These are phyloP conservation scores for Pichia sp. DNA, from an alignment of 1,139 yeast species.

Conservation along the genomic window DNA sequence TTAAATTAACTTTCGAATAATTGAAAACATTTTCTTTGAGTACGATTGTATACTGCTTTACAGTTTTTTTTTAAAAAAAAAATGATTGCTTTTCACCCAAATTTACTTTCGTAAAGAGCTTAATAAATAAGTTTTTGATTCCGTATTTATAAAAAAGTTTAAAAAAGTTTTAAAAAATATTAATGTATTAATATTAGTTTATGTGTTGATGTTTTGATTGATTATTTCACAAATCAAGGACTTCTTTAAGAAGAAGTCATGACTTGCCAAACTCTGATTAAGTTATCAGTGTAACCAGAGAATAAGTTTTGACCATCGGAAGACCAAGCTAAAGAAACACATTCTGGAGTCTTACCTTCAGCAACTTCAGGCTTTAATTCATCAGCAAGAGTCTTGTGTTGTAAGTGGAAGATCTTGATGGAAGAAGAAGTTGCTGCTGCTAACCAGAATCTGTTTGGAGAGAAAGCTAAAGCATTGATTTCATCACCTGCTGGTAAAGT, in stretches of 20 bases:
- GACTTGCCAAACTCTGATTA: conserved; percentile 99
- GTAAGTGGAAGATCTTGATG: conserved; percentile 97
- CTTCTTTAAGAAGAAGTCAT: conserved; percentile 66
- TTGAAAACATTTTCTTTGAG: no score
- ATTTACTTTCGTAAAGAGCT: neutral
- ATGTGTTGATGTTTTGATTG: neutral
- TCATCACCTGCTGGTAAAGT: conserved; percentile 94
- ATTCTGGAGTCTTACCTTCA: conserved; percentile 96
- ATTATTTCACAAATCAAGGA: conserved; percentile 24
- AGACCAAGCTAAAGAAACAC: conserved; percentile 98
- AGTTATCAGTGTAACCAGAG: conserved; percentile 99
- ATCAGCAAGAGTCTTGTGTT: conserved; percentile 91
- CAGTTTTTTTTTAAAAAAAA: neutral
- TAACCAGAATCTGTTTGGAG: conserved; percentile 99
- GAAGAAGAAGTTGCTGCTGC: conserved; percentile 99
- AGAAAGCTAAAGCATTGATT: conserved; percentile 97
- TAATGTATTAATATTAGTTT: neutral
- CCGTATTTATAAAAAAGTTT: neutral
- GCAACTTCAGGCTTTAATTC: conserved; percentile 98
- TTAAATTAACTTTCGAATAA: no score
- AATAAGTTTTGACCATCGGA: conserved; percentile 99
- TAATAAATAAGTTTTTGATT: conserved; percentile 1
- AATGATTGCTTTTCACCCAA: no score
- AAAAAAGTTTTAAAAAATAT: neutral
- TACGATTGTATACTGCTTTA: neutral